Base-by-base conservation (phyloP, 805 yeast species). In the Debaryomyces hansenii region DNA sequence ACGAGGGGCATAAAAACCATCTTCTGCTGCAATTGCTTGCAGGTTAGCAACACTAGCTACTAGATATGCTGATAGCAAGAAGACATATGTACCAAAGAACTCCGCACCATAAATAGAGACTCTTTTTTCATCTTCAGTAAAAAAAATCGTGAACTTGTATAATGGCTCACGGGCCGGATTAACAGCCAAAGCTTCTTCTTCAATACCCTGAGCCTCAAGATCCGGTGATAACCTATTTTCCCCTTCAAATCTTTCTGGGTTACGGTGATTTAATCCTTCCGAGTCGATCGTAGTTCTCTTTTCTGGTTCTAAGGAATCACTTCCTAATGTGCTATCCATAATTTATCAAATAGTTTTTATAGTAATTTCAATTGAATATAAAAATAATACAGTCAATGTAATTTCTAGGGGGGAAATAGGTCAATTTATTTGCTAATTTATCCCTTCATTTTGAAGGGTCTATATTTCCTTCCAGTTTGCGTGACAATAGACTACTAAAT, bases 11-110 rank as follows among this genome's bases (percentile, higher is more conserved):
- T 79, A 75, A 37, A 85, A 75, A 27, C 81, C 84, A 15, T 47
- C 44, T 45, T 51, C 52, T 9, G 4, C 27, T n/a, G 12, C 75
- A n/a, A n/a, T n/a, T n/a, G n/a, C 70, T 54, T 75, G 83, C 54
- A 75, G 79, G 70, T 84, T 89, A 52, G 96, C 96, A 62, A 83
- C 82, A 65, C 86, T 90, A 33, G 94, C 95, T 74, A 88, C 87
- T 44, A 85, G 77, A 54, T 78, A 87, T 4, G 96, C 96, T 50
- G 83, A 76, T 85, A 90, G 85, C 53, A 90, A 72, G 70, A 89
- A 89, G 64, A 86, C 75, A 62, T 87, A 89, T 32, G 96, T 89
- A 58, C 96, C 96, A 58, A 82, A 78, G 66, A 89, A 87, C 69
- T 89, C 96, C 65, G 42, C 42, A 24, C 33, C 34, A 31, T 27